Percentiles rank a stretch among this genome's conserved stretches.
phyloP scores from a whole-genome alignment of 1,139 yeast species.

The Scheffersomyces insectosa region DNA sequence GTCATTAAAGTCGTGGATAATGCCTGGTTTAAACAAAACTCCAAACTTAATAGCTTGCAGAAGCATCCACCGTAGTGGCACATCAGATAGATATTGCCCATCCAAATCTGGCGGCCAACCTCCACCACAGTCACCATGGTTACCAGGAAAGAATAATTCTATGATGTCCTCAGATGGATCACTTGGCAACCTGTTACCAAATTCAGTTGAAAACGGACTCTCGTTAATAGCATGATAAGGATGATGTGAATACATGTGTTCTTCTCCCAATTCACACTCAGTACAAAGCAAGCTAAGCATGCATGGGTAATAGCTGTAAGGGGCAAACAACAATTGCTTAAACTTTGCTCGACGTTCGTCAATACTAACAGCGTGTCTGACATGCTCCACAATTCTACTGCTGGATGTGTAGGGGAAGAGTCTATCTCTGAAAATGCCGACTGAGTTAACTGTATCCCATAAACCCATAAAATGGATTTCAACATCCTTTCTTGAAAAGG shows the following conservation, averaged over 20 bases:
- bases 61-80: slow-evolving; percentile 61
- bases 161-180: slow-evolving; percentile 36
- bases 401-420: slow-evolving; percentile 58
- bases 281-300: slow-evolving; percentile 22
- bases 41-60: slow-evolving; percentile 53
- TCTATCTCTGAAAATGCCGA: slow-evolving; percentile 57
- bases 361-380: slow-evolving; percentile 64
- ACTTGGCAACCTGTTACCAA: not conserved
- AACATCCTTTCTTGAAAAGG: slow-evolving; percentile 48
- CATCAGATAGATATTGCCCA: slow-evolving; percentile 28
- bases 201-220: not conserved
- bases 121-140: slow-evolving; percentile 68
- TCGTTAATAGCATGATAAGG: too few relatives aligned
- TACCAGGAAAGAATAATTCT: slow-evolving; percentile 67
- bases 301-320: slow-evolving; percentile 36
- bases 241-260: not conserved
- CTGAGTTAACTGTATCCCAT: slow-evolving; percentile 68
- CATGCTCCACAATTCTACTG: slow-evolving; percentile 52
- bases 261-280: not conserved
- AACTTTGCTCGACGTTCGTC: slow-evolving; percentile 66
- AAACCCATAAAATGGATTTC: slow-evolving; percentile 59
- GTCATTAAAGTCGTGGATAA: slow-evolving; percentile 38
- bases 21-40: slow-evolving; percentile 40
- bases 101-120: slow-evolving; percentile 51
- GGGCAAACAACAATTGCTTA: slow-evolving; percentile 54